Base-by-base conservation (phyloP, 371 early-diverging fungal species). In the Syncephalastrum monosporum region DNA sequence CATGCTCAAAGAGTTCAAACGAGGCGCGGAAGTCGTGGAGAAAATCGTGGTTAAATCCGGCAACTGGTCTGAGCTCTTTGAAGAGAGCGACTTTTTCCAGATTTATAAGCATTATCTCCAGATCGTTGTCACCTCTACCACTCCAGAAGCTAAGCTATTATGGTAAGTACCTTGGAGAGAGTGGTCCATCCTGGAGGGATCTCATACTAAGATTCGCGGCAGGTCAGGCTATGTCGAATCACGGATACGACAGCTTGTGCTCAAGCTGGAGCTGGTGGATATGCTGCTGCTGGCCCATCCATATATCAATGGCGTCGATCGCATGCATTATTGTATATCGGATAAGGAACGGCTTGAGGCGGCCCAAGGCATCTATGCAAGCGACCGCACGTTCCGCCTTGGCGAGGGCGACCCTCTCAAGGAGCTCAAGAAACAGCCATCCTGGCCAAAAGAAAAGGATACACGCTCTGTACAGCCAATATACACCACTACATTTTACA, bases 151-250 rank as follows among this genome's bases (percentile, higher is more conserved):
- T 4, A 92, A 92, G 49, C 63, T 89, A 51, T 74, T 72, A 44
- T 90, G 94, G 87, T 84, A 66, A 57, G 42, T 45, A 48, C 15
- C 50, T 25, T 23, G 5, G 3, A 7, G 21, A 50, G 13, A 38
- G 38, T n/a, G 45, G 44, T 55, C 19, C 64, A 55, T 4, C 50
- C 23, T 48, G 49, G 42, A 25, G 5, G 21, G 5, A 24, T 25
- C 43, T 50, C 21, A 51, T 5, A 3, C 14, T 48, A 12, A 19
- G 41, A 27, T 29, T 25, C 44, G 47, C 25, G 21, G 13, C 58
- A 89, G 89, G 87, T 79, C 89, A 27, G 99, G 99, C 43, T 81
- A 92, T 60, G 91, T 98, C 1, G 99, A 99, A 68, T 93, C 97
- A 8, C 85, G 90, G 53, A 68, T 99, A 25, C 90, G 99, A 60